Base-by-base conservation (phyloP, 257 asterid species). In the Mentha longifolia region DNA sequence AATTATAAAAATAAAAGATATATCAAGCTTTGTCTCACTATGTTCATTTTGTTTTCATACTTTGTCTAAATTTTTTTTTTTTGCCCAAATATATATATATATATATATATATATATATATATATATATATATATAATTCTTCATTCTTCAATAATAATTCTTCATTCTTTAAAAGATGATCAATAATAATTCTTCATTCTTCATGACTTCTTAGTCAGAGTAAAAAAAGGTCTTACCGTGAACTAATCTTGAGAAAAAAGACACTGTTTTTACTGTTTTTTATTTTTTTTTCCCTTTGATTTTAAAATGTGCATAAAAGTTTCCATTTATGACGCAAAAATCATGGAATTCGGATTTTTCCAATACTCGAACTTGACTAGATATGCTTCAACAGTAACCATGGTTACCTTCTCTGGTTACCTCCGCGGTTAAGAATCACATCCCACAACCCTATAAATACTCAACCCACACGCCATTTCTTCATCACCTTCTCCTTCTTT, bases 371-470 rank as follows among this genome's bases (percentile, higher is more conserved):
- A 54, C 42, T 67, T 57, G 52, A 68, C 61, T 57, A 65, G 73
- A 64, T 41, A 61, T 71, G 77, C 45, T 71, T 46, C 59, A 59
- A 69, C 6, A 42, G 47, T 42, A 77, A 82, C 83, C 78, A 70
- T 28, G 74, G 87, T 81, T 79, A 67, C 0, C 1, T 14, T 13
- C 65, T 33, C 50, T 19, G 39, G 55, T 63, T 37, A 51, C 51
- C 30, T 11, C 13, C 69, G 9, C 35, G 73, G 82, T 76, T 61
- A 77, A 66, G 51, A 17, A 67, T 19, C 19, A 9, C 7, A 66
- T 5, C 4, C 68, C 5, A 10, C 31, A 4, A n/a, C 51, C 59
- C 79, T 85, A 81, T 85, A 85, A 81, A 83, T 83, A 56, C 61
- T 56, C 47, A 74, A 64, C 14, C 25, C 71, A 19, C 31, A 28